Base-by-base conservation (phyloP, 495 filamentous ascomycete species). In the Penicillium coprophilum region DNA sequence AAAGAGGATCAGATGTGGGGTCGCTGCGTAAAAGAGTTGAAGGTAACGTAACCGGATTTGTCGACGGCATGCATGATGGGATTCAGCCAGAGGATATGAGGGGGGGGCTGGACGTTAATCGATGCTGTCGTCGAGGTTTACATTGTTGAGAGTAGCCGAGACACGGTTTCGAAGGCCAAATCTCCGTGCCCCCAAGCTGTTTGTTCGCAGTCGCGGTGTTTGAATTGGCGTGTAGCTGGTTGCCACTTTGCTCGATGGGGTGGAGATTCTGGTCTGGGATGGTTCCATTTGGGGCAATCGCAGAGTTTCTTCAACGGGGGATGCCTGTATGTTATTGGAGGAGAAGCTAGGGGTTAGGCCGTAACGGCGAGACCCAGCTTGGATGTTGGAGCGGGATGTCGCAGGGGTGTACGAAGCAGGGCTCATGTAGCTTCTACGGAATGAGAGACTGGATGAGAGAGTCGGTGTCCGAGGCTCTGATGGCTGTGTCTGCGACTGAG, bases 321-420 rank as follows among this genome's bases (percentile, higher is more conserved):
- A 50, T 15, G 55, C 46, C 28, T 63, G 57, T 8, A 62, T 50
- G 44, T 68, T 53, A 32, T 66, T 56, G 47, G 69, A 38, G 9
- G 52, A 50, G 53, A 66, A 51, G 39, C 56, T 61, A n/a, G 73
- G 48, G 19, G 70, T 60, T 15, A 73, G 46, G 3, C 72, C 75
- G 48, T 80, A 81, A n/a, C 77, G 70, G 21, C 77, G 73, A n/a
- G 69, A 76, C 23, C 76, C 77, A 15, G 71, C 74, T 53, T 78
- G 77, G 52, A 78, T 73, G 47, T 69, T 76, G 32, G 71, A 65
- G 50, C 73, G 70, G 10, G 77, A 67, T 17, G 76, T 73, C 19
- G 71, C 63, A n/a, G 79, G 76, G 3, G 75, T 72, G 38, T 73
- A 68, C 1, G 62, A 50, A 38, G 58, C 61, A 9, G 76, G 69